Percentiles rank a stretch among this genome's conserved stretches.
Evolutionary conservation across 768 basidiomycete species (phyloP).

Genomic region (Russula sp.): DNA sequence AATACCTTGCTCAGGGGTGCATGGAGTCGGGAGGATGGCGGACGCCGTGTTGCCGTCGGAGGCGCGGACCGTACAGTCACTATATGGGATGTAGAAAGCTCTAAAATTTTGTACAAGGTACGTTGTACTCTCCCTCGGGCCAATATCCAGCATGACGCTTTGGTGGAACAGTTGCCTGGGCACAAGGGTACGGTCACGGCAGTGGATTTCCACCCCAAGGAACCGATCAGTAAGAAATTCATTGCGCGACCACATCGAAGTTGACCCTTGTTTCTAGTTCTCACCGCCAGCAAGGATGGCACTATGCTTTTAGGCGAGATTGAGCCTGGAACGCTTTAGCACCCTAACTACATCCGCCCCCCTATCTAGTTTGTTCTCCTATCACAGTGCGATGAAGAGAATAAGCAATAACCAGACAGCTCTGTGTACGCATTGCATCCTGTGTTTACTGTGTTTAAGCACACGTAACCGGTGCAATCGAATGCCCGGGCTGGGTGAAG

Average conservation of each 20-base stretch:
- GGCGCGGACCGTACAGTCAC: slow-evolving; percentile 85
- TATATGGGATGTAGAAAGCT: slow-evolving; percentile 82
- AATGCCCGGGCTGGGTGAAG: slow-evolving; percentile 18
- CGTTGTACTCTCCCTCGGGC: slow-evolving; percentile 17
- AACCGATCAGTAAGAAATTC: slow-evolving; percentile 75
- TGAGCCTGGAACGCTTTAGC: slow-evolving; percentile 45
- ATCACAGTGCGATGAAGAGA: slow-evolving; percentile 22
- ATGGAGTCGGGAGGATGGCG: slow-evolving; percentile 86
- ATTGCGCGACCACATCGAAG: not conserved
- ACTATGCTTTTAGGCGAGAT: slow-evolving; percentile 92
- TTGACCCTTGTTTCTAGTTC: slow-evolving; percentile 44
- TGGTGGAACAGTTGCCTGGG: slow-evolving; percentile 64
- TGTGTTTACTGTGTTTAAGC: slow-evolving; percentile 9
- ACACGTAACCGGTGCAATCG: slow-evolving; percentile 15
- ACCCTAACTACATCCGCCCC: not conserved
- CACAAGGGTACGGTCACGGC: slow-evolving; percentile 95
- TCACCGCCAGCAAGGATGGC: slow-evolving; percentile 89
- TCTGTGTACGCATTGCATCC: not conserved
- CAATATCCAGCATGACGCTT: not conserved
- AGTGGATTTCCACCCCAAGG: slow-evolving; percentile 95
- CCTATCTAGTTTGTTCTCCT: not conserved
- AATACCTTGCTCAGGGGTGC: slow-evolving; percentile 74
- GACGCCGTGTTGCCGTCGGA: slow-evolving; percentile 77
- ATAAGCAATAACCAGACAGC: slow-evolving; percentile 23
- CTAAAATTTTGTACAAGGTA: slow-evolving; percentile 75